Evolutionary conservation across 352 stramenopile species (phyloP), one percentile per base, ranked within the genome.

Genomic region (Globisporangium sylvaticum): DNA sequence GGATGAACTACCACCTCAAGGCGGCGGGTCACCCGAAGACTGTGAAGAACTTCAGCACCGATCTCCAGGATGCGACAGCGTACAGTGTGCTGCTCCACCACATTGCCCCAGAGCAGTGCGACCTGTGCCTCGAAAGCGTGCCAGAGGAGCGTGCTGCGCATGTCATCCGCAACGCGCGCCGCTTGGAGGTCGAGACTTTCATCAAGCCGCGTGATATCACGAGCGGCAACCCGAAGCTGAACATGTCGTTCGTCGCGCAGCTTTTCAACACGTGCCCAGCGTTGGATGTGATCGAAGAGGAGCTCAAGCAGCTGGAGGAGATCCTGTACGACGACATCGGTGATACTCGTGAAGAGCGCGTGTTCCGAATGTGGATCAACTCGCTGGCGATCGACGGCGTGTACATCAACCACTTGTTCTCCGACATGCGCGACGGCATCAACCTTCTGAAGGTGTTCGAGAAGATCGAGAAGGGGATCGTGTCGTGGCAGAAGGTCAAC

Each of bases 341-440:
- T 14, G 89, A 95, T 63, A 96, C 87, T 14, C 88, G 90, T 44
- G 90, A 97, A 77, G 89, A 95, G 66, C 85, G 89, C 1, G 87
- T 92, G 8, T 97, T 96, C 76, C 87, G 88, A 31, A 91, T 96
- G 89, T 98, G 92, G 92, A 96, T 97, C 67, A 97, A 97, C 80
- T 97, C 91, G 54, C 70, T 98, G 37, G 89, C 77, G 25, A 91
- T 97, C 54, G 85, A 95, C 52, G 89, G 92, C 22, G 79, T 94
- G 66, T 92, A 94, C 73, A 87, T 92, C 70, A 95, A 95, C 74
- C 91, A 98, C 75, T 77, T 98, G 66, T 97, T 96, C 71, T 83
- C 80, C 25, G 92, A 98, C 64, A 58, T 98, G 56, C 77, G 84
- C 61, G 88, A 98, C 68, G 92, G 92, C 24, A 80, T 96, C 67